Conservation (phyloP, 331 rosid genomes). For the Ulmus americana region DNA sequence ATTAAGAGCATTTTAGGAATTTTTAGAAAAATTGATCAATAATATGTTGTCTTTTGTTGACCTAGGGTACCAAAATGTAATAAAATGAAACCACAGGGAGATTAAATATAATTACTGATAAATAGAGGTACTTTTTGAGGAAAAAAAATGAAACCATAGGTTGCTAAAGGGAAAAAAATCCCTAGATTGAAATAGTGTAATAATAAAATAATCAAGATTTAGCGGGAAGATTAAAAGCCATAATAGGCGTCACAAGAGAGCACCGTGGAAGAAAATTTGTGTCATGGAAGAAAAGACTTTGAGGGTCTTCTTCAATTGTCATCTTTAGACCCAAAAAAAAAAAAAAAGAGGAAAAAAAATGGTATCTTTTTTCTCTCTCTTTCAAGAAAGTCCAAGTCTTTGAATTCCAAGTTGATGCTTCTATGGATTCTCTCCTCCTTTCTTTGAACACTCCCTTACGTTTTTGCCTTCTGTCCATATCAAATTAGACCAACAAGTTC, state of each 20-base stretch:
- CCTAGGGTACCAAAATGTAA: no score
- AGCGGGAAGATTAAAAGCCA: neutral
- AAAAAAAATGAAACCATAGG: no score
- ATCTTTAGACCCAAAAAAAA: conserved; percentile 25
- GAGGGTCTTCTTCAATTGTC: conserved; percentile 5
- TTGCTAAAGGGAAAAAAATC: no score
- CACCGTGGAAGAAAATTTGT: neutral
- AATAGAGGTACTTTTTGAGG: no score
- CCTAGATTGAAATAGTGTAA: neutral
- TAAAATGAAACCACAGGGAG: no score
- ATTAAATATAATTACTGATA: no score
- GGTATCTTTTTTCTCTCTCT: conserved; percentile 11
- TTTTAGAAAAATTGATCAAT: no score
- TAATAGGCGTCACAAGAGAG: conserved; percentile 4
- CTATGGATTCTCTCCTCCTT: conserved; percentile 8
- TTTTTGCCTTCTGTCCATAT: conserved; percentile 10
- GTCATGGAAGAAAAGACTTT: neutral
- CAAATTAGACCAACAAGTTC: neutral
- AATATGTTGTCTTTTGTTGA: no score
- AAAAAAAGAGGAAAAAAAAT: neutral
- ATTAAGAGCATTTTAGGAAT: no score
- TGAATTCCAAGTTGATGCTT: conserved; percentile 14
- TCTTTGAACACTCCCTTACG: conserved; percentile 21
- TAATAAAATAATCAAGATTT: neutral
- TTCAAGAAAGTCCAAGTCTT: conserved; percentile 35